Base-by-base conservation (phyloP, 163 green algal genomes). In the Scenedesmus sp. region DNA sequence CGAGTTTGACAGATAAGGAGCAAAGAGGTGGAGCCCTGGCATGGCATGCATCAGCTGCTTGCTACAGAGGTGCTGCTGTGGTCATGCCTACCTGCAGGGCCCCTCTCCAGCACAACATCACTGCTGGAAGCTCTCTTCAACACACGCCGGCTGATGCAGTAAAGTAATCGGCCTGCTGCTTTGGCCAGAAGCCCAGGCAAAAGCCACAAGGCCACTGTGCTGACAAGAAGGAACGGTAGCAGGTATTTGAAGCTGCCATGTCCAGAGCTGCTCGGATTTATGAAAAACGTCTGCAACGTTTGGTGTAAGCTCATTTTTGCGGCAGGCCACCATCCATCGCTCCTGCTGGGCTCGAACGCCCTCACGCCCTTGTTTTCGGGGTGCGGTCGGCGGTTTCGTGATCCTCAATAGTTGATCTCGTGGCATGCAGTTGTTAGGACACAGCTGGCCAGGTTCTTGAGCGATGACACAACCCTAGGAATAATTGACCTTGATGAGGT, bases 391-490 rank as follows among this genome's bases (percentile, higher is more conserved):
- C 23, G 5, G 12, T 52, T 7, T 1, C 23, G 70, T 13, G 70
- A 52, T 3, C 5, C 12, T 23, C 70, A 52, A 2, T 13, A 3
- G 46, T 52, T 79, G 70, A 23, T 16, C 52, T 1, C 2, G 52
- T 15, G 20, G 3, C 23, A 79, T 46, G 5, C 4, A 52, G 23
- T 52, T 5, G 20, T 79, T 18, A 23, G 18, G 18, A 34, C 26
- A 4, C 18, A 46, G 1, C 23, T 23, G 10, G 23, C 13, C 23
- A 52, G 70, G 20, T 79, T 46, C 34, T 46, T 46, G 34, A 52
- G 70, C 70, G 46, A 79, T 79, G 70, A 79, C 70, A 79, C 70
- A 79, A 54, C 70, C 70, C 70, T 79, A 79, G 70, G 70, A 52
- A 79, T 15, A 52, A 16, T 79, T 76, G 46, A 23, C 46, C 23